Conservation (phyloP, 2,329 filamentous ascomycete genomes). For the Cytospora mali region DNA sequence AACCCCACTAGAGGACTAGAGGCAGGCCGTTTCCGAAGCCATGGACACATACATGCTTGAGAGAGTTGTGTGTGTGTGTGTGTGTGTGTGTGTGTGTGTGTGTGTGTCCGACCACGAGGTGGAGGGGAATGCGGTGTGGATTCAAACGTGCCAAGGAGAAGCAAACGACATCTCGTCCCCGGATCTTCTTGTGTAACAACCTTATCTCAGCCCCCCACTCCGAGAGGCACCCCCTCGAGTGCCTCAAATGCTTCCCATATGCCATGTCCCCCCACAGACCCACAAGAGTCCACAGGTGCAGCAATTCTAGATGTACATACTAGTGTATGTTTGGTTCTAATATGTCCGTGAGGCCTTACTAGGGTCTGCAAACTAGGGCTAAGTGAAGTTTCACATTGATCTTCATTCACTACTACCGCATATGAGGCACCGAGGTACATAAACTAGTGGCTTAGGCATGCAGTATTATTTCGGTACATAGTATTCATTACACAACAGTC, state of each 20-base stretch:
- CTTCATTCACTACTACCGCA: neutral
- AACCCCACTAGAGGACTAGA: neutral
- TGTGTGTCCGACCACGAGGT: neutral
- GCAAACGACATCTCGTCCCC: slow-evolving; percentile 1
- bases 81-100: too few relatives aligned
- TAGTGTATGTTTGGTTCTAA: too few relatives aligned
- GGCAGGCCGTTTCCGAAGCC: neutral
- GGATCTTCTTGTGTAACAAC: slow-evolving; percentile 3
- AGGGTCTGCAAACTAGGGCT: too few relatives aligned
- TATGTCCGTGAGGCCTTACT: too few relatives aligned
- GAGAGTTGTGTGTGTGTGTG: too few relatives aligned
- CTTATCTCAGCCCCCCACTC: slow-evolving; percentile 18
- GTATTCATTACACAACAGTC: neutral
- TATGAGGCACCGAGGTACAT: neutral
- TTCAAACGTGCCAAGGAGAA: too few relatives aligned
- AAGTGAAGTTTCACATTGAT: neutral
- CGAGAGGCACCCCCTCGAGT: neutral
- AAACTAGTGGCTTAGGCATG: neutral
- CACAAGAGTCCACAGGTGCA: neutral
- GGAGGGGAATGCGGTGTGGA: neutral
- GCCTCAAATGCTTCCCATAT: too few relatives aligned
- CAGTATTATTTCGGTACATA: neutral
- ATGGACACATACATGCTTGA: neutral
- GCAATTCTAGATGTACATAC: too few relatives aligned
- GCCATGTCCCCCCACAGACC: neutral